Evolutionary conservation across 768 basidiomycete species (phyloP), one percentile per base, ranked within the genome.

Genomic region (Mycena vulgaris): DNA sequence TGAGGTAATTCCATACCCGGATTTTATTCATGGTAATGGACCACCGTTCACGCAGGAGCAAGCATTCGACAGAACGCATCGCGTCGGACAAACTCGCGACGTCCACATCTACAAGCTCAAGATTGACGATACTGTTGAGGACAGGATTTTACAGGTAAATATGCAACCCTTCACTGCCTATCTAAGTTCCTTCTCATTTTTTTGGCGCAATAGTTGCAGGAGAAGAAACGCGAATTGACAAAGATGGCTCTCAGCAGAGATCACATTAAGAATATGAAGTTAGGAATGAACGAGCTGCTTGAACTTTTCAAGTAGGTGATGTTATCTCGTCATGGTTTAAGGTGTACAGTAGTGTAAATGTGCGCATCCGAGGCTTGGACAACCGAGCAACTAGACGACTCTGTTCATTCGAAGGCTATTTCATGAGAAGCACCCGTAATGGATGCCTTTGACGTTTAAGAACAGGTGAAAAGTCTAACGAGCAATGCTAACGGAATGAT

Each of bases 21-120:
- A 56, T 21, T 52, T 37, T 53, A 49, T 42, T 57, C 48, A 31
- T 35, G 13, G 42, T 5, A n/a, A 48, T 14, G 39, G 3, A 48
- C 16, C 37, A 19, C 51, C 39, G 8, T 9, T 48, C 19, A 40
- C 19, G 47, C 30, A 70, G 88, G 95, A 97, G 66, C 97, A 98
- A 83, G 96, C 96, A 0, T 97, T 96, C 75, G 96, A 96, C 78
- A 91, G 95, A 62, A 92, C 94, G 5, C 95, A 97, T 85, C 92
- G 95, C 63, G 90, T 94, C 65, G 96, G 97, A 11, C 97, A 99
- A 82, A 93, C 85, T 55, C 89, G 92, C 31, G 88, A 94, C 70
- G 96, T 98, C 42, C 89, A 92, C 76, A 97, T 96, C 69, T 94
- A 90, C 83, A 96, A 96, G 81, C 88, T 99, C 39, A 95, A 92